Conservation (phyloP, 2,329 filamentous ascomycete species). For the Phialophora macrospora region DNA sequence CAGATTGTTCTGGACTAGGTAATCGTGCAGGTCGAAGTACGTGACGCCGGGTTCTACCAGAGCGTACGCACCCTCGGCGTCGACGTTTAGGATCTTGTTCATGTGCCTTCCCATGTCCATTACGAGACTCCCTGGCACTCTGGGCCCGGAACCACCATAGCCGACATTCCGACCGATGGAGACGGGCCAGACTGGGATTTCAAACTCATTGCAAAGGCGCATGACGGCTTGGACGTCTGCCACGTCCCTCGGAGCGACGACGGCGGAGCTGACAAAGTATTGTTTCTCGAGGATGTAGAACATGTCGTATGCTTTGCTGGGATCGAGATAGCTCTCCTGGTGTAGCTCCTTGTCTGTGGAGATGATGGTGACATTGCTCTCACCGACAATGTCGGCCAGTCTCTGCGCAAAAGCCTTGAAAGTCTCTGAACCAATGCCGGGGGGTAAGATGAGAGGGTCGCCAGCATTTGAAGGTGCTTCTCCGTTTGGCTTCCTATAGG, state of each 20-base stretch:
- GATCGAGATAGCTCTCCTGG: constrained; percentile 41
- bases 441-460: constrained; percentile 36
- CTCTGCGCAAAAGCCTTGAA: constrained; percentile 39
- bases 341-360: constrained; percentile 31
- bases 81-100: constrained; percentile 45
- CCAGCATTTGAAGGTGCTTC: constrained; percentile 15
- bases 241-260: constrained; percentile 41
- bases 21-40: constrained; percentile 52
- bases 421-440: constrained; percentile 28
- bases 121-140: constrained; percentile 52
- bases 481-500: constrained; percentile 22
- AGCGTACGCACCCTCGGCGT: constrained; percentile 43
- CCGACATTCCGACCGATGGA: constrained; percentile 53
- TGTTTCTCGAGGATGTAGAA: constrained; percentile 50
- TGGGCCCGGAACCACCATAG: constrained; percentile 57
- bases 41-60: constrained; percentile 53
- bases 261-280: constrained; percentile 53
- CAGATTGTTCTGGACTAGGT: constrained; percentile 48
- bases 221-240: constrained; percentile 45
- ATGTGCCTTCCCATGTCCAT: constrained; percentile 53
- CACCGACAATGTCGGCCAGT: constrained; percentile 37
- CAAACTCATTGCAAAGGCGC: constrained; percentile 43
- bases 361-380: constrained; percentile 41
- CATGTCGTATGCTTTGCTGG: constrained; percentile 49
- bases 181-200: constrained; percentile 45